phyloP scores from a whole-genome alignment of 768 basidiomycete genomes.

The Tulasnella calospora region DNA sequence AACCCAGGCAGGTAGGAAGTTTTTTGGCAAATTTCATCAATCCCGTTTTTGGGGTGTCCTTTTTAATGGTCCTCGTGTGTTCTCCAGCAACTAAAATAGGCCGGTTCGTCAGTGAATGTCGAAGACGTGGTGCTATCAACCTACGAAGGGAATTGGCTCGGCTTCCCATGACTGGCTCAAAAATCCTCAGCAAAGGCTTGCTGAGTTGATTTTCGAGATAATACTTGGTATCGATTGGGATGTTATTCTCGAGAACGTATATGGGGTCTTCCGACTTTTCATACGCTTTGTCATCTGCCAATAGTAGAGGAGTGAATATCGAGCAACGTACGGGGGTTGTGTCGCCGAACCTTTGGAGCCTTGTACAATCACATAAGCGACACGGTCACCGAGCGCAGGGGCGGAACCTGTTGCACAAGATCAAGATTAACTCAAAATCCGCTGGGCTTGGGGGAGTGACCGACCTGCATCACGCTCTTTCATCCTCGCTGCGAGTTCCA shows the following conservation, averaged over 20 bases:
- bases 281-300: constrained; percentile 85
- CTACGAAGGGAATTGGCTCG: constrained; percentile 77
- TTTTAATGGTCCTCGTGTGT: constrained; percentile 91
- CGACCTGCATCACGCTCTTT: constrained; percentile 85
- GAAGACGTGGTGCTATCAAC: constrained; percentile 32
- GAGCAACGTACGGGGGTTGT: neutral
- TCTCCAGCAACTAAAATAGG: constrained; percentile 75
- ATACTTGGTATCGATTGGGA: constrained; percentile 96
- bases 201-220: constrained; percentile 97
- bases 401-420: constrained; percentile 63
- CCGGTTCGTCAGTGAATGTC: constrained; percentile 15
- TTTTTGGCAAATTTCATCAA: constrained; percentile 99
- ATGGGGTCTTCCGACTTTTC: constrained; percentile 98
- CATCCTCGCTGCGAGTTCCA: constrained; percentile 94
- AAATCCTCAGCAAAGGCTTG: constrained; percentile 94
- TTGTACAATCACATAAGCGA: constrained; percentile 98
- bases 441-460: constrained; percentile 25
- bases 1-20: constrained; percentile 89
- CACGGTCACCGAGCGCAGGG: constrained; percentile 95
- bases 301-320: neutral
- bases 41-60: constrained; percentile 92
- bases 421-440: neutral
- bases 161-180: constrained; percentile 87
- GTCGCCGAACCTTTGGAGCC: constrained; percentile 70
- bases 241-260: constrained; percentile 94